Conservation (phyloP, 192 early-diverging fungal species). For the Chytriomyces sp. region DNA sequence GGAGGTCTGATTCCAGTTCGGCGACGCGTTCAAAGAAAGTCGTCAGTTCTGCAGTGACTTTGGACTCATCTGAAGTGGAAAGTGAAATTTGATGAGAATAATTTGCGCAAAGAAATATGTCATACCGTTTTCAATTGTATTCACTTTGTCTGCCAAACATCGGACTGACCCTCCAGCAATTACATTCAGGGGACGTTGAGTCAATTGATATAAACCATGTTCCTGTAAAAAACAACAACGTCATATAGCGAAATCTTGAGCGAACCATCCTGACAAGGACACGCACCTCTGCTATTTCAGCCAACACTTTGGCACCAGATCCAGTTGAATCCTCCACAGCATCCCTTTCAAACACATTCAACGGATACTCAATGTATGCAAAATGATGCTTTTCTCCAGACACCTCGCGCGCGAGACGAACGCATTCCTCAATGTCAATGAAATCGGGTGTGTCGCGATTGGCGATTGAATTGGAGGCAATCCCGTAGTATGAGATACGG, state of each 20-base stretch:
- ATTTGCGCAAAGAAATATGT: background rate
- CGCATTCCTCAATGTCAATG: constrained; percentile 55
- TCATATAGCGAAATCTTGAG: background rate
- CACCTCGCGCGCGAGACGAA: constrained; percentile 13
- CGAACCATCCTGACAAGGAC: background rate
- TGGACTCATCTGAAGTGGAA: constrained; percentile 31
- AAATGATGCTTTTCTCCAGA: constrained; percentile 52
- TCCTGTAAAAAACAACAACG: constrained; percentile 36
- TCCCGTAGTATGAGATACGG: constrained; percentile 67
- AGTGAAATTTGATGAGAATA: background rate
- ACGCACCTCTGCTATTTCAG: constrained; percentile 25
- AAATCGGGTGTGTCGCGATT: constrained; percentile 62
- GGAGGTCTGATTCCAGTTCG: constrained; percentile 53
- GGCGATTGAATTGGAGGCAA: constrained; percentile 68
- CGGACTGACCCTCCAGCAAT: constrained; percentile 54
- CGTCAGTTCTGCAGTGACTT: constrained; percentile 33
- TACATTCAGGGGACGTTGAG: constrained; percentile 71
- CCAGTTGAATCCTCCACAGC: constrained; percentile 45
- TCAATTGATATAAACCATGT: constrained; percentile 63
- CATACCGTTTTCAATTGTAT: constrained; percentile 8
- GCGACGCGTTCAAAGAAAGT: constrained; percentile 52
- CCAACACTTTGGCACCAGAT: constrained; percentile 31
- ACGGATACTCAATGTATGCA: constrained; percentile 65
- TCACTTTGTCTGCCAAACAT: constrained; percentile 53
- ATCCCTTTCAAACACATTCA: constrained; percentile 76